Conservation (phyloP, 129 eudicot genomes). For the Helianthus tuberosus region DNA sequence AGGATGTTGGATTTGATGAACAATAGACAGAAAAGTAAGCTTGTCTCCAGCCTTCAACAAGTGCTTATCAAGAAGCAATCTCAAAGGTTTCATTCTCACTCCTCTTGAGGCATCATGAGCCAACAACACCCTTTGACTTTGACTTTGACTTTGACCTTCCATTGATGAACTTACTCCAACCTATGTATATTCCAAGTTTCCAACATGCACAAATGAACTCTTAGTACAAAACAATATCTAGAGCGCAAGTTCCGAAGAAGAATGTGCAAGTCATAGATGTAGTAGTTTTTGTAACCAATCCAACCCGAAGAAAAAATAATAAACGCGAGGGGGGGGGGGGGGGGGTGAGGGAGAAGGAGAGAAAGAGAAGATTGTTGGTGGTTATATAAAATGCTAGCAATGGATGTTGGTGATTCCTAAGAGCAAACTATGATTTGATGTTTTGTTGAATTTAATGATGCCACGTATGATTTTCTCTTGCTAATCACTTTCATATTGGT, state of each 20-base stretch:
- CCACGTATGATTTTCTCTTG: conserved; percentile 35
- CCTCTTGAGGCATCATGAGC: conserved; percentile 46
- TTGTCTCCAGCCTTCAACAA: conserved; percentile 41
- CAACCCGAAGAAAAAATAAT: not conserved
- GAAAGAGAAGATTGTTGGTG: not conserved
- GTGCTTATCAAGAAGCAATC: conserved; percentile 39
- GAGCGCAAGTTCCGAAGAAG: not conserved
- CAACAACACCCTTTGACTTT: conserved; percentile 44
- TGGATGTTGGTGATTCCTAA: not conserved
- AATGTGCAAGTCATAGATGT: conserved; percentile 17
- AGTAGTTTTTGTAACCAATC: conserved; percentile 5
- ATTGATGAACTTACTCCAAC: conserved; percentile 9
- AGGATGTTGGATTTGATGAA: conserved; percentile 39
- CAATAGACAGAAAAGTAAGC: conserved; percentile 37
- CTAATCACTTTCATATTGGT: conserved; percentile 10
- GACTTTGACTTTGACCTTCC: conserved; percentile 14
- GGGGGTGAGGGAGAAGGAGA: not conserved
- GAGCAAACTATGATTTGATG: not conserved
- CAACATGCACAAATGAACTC: not conserved
- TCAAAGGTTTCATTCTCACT: conserved; percentile 27
- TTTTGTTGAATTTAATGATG: conserved; percentile 4
- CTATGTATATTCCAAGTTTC: not conserved
- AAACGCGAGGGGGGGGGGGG: not conserved
- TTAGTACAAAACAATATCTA: not conserved
- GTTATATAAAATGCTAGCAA: not conserved